A percentile compares a stretch with the other conserved stretches of the same genome.
These are phyloP conservation scores for Paramecium sonneborni DNA, from an alignment of 73 alveolate species.

Conservation along the genomic window DNA sequence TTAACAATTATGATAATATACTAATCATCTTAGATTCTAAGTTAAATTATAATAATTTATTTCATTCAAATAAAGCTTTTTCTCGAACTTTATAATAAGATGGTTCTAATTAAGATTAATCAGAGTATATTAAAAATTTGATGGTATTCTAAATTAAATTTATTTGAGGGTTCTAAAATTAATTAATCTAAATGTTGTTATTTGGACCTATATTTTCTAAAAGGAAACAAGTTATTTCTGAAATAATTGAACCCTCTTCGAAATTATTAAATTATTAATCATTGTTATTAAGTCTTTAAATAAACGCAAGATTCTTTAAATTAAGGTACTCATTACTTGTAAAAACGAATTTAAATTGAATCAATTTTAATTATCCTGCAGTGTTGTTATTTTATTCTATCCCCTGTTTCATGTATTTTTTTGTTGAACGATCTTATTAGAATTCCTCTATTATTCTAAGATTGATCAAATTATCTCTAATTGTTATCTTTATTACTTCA, in stretches of 20 bases:
- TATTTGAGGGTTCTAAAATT: neutral
- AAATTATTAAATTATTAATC: neutral
- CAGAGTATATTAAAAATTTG: neutral
- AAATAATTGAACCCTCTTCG: neutral
- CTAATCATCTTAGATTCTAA: neutral
- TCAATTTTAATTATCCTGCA: neutral
- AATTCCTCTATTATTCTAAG: neutral
- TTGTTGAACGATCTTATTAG: neutral
- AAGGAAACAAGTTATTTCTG: neutral
- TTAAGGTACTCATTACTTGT: neutral
- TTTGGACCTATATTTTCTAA: neutral
- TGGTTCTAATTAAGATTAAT: neutral
- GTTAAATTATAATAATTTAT: neutral
- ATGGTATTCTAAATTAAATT: neutral
- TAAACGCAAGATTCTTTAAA: neutral
- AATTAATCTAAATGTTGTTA: neutral
- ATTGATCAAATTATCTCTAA: neutral
- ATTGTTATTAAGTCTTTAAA: neutral
- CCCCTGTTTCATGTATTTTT: neutral
- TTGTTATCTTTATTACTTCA: neutral
- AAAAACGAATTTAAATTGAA: neutral
- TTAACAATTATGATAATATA: neutral
- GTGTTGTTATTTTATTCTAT: neutral
- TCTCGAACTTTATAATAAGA: neutral
- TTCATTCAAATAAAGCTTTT: neutral